Base-by-base conservation (phyloP, 768 basidiomycete genomes). In the Paxillus rubicundulus region DNA sequence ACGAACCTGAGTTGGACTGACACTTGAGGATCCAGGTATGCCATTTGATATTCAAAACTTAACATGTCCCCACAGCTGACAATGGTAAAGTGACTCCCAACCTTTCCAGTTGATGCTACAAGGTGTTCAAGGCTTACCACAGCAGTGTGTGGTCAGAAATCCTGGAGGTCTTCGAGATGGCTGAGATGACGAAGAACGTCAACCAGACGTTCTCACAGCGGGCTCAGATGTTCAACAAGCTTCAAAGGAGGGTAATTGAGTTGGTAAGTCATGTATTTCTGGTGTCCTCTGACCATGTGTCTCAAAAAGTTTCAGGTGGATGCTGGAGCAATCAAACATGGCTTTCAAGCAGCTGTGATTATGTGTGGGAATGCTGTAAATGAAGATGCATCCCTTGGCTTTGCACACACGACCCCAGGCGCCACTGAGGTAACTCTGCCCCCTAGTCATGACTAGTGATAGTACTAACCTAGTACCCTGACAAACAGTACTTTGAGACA, bases 351-450 rank as follows among this genome's bases (percentile, higher is more conserved):
- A 0, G 54, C 40, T 1, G 10, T 51, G 2, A 16, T 55, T n/a
- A 55, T 55, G 45, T 55, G 49, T 9, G 39, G 44, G 14, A 46
- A 28, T 13, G n/a, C 36, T 8, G 33, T 55, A 0, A 50, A 55
- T 12, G 32, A 55, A 10, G 49, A 55, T 12, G 45, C 39, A 17
- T 51, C 45, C 1, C 12, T 55, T 5, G 49, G 49, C 1, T 51
- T 41, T 14, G 32, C 27, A 0, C 49, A 55, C 16, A 37, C 40
- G 5, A 55, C 45, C 3, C 36, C 36, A 12, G 45, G 24, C 2
- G 49, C 44, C 21, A 21, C 21, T 21, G 21, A 21, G 21, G 21
- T 21, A 21, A 21, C 21, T 5, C 21, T 21, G 21, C 21, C 21
- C 21, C 21, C 21, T 21, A 21, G 21, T 21, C 21, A 21, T 21